phyloP scores from a whole-genome alignment of 805 yeast genomes.

The Pichia occidentalis region DNA sequence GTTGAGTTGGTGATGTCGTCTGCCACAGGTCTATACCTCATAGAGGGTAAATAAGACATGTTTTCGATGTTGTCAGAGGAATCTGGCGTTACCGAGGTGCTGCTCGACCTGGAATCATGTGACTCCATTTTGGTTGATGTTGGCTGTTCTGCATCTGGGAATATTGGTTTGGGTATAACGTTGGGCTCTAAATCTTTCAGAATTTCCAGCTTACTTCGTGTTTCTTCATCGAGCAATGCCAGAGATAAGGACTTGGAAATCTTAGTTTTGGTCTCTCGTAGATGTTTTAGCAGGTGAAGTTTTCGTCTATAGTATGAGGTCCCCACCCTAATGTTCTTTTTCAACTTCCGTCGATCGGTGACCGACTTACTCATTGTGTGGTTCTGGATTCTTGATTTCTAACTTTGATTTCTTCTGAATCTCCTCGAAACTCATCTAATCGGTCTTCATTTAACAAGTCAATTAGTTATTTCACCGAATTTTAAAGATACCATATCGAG shows the following conservation, averaged over 20 bases:
- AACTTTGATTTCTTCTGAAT: too few species aligned
- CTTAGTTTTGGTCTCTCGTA: conserved; percentile 2
- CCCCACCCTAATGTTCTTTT: neutral
- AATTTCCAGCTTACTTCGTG: neutral
- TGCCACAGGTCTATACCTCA: neutral
- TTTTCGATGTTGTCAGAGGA: neutral
- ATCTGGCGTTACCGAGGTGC: too few species aligned
- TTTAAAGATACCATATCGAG: too few species aligned
- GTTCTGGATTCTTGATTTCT: too few species aligned
- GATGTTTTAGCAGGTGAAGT: conserved; percentile 9
- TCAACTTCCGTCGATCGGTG: too few species aligned
- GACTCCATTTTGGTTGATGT: too few species aligned
- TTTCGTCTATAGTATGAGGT: conserved; percentile 1
- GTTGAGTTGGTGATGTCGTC: neutral
- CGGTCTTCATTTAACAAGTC: too few species aligned
- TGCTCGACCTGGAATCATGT: too few species aligned
- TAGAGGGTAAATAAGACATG: neutral
- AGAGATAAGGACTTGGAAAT: conserved; percentile 4
- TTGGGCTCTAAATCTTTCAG: conserved; percentile 1
- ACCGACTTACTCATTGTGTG: too few species aligned
- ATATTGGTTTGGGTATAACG: conserved; percentile 2
- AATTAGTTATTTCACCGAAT: too few species aligned
- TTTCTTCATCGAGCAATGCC: conserved; percentile 8
- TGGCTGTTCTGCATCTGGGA: too few species aligned
- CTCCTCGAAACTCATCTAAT: too few species aligned